phyloP scores from a whole-genome alignment of 129 eudicot genomes.

The Sambucus nigra region DNA sequence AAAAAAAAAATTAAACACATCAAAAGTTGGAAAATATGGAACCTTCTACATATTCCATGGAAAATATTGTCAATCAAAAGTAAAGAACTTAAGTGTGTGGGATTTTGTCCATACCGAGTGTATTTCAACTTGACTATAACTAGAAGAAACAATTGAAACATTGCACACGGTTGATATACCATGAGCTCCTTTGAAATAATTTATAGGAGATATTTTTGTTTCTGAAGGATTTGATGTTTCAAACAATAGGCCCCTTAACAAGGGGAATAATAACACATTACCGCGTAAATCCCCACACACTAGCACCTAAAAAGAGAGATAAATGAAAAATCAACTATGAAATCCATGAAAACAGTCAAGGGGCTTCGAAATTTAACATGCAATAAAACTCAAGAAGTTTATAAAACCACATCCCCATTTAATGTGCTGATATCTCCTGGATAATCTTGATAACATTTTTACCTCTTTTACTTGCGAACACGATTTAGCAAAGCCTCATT shows the following conservation, averaged over 20 bases:
- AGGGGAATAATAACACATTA: conserved; percentile 65
- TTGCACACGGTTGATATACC: conserved; percentile 88
- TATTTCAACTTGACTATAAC: conserved; percentile 44
- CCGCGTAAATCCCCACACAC: conserved; percentile 98
- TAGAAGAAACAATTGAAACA: conserved; percentile 41
- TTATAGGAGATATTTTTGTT: conserved; percentile 33
- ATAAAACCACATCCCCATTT: background rate
- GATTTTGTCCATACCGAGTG: conserved; percentile 52
- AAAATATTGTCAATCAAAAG: too few species aligned
- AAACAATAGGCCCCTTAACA: conserved; percentile 28
- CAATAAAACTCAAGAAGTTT: background rate
- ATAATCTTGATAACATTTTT: background rate
- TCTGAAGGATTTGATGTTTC: conserved; percentile 24
- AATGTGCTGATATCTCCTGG: background rate
- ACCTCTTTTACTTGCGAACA: background rate
- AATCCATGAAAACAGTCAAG: background rate
- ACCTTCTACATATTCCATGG: too few species aligned
- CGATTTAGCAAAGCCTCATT: background rate
- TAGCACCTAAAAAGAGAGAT: conserved; percentile 47
- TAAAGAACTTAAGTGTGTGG: background rate
- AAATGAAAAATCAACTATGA: too few species aligned
- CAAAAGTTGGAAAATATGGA: too few species aligned
- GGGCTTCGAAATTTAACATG: background rate
- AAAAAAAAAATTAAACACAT: background rate
- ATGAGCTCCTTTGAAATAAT: conserved; percentile 92